phyloP scores from a whole-genome alignment of 768 basidiomycete species.

The Tubosaeta sp. region DNA sequence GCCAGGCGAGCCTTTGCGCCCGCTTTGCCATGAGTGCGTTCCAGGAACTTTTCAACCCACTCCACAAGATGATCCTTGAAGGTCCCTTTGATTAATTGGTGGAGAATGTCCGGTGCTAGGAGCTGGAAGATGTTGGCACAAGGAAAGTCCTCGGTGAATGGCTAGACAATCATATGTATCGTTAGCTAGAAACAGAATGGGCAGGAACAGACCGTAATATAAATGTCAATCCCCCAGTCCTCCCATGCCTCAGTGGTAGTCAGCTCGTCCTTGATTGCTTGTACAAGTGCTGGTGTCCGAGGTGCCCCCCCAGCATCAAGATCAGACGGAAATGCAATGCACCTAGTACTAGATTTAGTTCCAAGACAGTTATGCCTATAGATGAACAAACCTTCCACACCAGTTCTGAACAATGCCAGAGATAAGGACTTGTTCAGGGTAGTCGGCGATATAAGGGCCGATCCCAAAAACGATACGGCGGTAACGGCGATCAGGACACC shows the following conservation, averaged over 20 bases:
- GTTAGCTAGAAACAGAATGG: too few relatives aligned
- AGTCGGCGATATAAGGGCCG: slow-evolving; percentile 39
- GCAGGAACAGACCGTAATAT: too few relatives aligned
- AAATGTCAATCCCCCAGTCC: neutral
- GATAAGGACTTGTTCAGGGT: slow-evolving; percentile 34
- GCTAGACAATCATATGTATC: neutral
- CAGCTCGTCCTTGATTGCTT: too few relatives aligned
- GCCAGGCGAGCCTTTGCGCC: neutral
- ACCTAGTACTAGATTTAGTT: too few relatives aligned
- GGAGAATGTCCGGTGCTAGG: neutral
- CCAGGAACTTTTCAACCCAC: neutral
- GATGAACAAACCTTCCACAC: neutral
- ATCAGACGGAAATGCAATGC: too few relatives aligned
- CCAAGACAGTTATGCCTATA: too few relatives aligned
- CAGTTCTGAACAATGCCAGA: slow-evolving; percentile 1
- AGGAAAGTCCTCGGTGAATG: neutral
- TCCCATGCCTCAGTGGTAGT: neutral
- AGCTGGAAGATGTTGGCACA: neutral
- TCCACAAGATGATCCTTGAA: neutral
- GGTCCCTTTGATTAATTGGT: neutral
- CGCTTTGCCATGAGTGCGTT: neutral
- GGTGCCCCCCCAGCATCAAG: too few relatives aligned
- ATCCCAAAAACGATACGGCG: slow-evolving; percentile 22
- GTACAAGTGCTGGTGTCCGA: too few relatives aligned
- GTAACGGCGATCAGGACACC: slow-evolving; percentile 25